Evolutionary conservation across 176 grass and related monocot species (phyloP), one percentile per base, ranked within the genome.

Genomic region (Juncus effusus): DNA sequence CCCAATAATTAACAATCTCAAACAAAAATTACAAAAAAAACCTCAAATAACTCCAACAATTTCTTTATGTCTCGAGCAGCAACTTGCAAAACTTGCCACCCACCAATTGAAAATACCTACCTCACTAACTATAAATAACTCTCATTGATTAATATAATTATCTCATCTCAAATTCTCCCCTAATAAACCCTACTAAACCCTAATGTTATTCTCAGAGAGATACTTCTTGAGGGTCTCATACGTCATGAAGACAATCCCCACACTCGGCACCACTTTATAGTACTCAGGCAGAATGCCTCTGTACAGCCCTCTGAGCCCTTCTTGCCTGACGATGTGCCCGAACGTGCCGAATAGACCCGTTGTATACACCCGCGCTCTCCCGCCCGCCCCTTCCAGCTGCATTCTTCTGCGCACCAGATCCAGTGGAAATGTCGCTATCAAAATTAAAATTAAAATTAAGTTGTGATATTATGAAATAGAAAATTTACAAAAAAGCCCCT

Each of bases 281-380:
- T 96, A 96, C 69, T 96, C 93, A 0, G 88, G 93, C 76, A 92
- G 76, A 55, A 97, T 97, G 71, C 93, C 93, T 97, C 93, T 87
- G 64, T 97, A 97, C 60, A 97, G 67, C 58, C 93, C 93, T 62
- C 85, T 77, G 58, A 86, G 70, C 38, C 93, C 85, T 64, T 97
- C 88, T 5, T 77, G 71, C 37, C 38, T 74, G 38, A 89, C 49
- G 63, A 97, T 96, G 74, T 91, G 88, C 45, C 75, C 75, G 40
- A 91, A 96, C 19, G 93, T 83, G 72, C 93, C 88, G 12, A 91
- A 77, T 15, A 92, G 64, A 52, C 93, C 82, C 3, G 88, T 83
- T 15, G 78, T 57, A 85, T 96, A 91, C 47, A 96, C 82, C 38
- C 78, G 80, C 35, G 82, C 75, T 80, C 85, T 91, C 65, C 93